Conservation (phyloP, 2,329 filamentous ascomycete species). For the Paracamarosporium sp. region DNA sequence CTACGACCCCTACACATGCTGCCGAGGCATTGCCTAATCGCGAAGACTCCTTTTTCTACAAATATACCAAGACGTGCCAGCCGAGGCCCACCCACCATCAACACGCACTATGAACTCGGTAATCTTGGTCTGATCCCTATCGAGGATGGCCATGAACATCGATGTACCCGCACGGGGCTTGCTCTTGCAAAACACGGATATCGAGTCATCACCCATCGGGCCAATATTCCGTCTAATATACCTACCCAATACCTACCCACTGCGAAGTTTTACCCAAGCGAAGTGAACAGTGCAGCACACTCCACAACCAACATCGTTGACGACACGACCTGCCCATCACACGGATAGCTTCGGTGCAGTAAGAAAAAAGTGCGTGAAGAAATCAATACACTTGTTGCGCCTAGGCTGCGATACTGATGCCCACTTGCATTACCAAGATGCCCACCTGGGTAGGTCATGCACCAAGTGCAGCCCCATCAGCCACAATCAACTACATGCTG, state of each 20-base stretch:
- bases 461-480: neutral
- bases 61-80: neutral
- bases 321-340: conserved; percentile 1
- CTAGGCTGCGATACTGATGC: neutral
- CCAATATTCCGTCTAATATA: neutral
- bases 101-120: neutral
- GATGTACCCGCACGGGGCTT: neutral
- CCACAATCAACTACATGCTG: neutral
- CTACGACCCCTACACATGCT: neutral
- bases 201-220: neutral
- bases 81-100: conserved; percentile 1
- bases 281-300: neutral
- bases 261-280: conserved; percentile 3
- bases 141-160: conserved; percentile 1
- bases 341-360: neutral
- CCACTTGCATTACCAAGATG: neutral
- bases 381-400: neutral
- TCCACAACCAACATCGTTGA: neutral
- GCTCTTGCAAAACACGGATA: neutral
- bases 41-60: neutral
- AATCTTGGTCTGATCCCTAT: conserved; percentile 3
- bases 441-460: neutral
- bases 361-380: neutral
- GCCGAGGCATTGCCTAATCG: neutral
- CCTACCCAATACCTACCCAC: no score